These are phyloP conservation scores for Arabidopsis lyrata DNA, from an alignment of 441 rosid species.

Conservation along the genomic window DNA sequence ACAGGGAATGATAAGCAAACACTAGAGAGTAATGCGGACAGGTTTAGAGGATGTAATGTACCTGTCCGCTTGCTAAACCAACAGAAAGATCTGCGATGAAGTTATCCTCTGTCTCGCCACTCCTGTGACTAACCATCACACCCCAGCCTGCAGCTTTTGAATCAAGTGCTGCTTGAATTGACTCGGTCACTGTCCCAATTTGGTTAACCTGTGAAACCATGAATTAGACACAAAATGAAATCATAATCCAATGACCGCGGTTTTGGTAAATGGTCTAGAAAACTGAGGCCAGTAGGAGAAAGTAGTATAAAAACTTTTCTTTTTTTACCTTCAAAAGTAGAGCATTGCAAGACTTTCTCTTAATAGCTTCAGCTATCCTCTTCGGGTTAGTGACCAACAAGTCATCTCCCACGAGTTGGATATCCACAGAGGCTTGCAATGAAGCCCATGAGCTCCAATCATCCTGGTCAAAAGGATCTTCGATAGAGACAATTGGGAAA, in stretches of 20 bases:
- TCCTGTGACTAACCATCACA: conserved; percentile 95
- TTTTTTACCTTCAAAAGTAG: conserved; percentile 78
- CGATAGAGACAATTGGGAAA: conserved; percentile 89
- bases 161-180: conserved; percentile 91
- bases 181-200: conserved; percentile 93
- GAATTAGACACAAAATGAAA: conserved; percentile 12
- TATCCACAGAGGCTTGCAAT: conserved; percentile 79
- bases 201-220: conserved; percentile 79
- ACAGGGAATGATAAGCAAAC: conserved; percentile 20
- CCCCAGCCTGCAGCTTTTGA: conserved; percentile 99
- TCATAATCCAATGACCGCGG: not conserved
- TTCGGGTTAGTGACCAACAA: conserved; percentile 94
- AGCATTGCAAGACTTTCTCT: conserved; percentile 86
- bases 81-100: conserved; percentile 94
- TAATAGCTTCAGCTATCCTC: conserved; percentile 91
- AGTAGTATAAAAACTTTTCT: not conserved
- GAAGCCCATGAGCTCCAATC: conserved; percentile 96
- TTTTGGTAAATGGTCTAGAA: not conserved
- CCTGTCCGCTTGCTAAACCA: conserved; percentile 98
- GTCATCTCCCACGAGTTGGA: conserved; percentile 95
- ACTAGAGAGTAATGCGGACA: not conserved
- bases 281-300: not conserved
- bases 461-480: conserved; percentile 98
- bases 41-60: conserved; percentile 38
- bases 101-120: conserved; percentile 98